Base-by-base conservation (phyloP, 148 eudicot genomes). In the Silene uniflora region DNA sequence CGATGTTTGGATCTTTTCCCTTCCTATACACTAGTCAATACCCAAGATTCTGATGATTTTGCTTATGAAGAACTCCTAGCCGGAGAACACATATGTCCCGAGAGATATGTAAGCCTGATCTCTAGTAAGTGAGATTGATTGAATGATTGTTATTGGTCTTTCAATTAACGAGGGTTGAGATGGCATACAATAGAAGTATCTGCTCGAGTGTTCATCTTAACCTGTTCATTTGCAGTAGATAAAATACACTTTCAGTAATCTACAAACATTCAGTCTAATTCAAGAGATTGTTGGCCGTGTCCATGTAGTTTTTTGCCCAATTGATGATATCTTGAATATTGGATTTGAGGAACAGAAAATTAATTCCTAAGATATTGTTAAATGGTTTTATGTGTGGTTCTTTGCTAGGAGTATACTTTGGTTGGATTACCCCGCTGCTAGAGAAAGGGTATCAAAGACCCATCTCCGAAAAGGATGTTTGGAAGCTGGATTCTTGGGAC, bases 401-500 rank as follows among this genome's bases (percentile, higher is more conserved):
- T 29, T 25, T 63, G 35, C 18, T 66, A 66, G 69, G 49, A 32
- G 32, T 66, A 17, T 66, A 29, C 69, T 66, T 16, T 66, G 46
- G 47, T 32, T 66, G 69, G 69, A 32, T 66, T 47, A 66, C 46
- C n/a, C 69, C 69, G 7, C 46, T 66, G 1, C 21, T 66, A 5
- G 22, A 66, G 17, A 29, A 29, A 14, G 97, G 97, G 32, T 87
- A 80, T 75, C 86, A 78, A 77, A 87, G 93, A 78, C 97, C 97
- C 16, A 88, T 91, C 63, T 87, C 90, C 12, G 97, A n/a, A n/a
- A n/a, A n/a, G n/a, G n/a, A n/a, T n/a, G n/a, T n/a, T n/a, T n/a
- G n/a, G n/a, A n/a, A n/a, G 74, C 88, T 91, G 75, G 97, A 91
- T 78, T 82, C 88, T 21, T 89, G 93, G 97, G 97, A 91, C 65